Evolutionary conservation across 805 yeast species (phyloP).

Genomic region (Candida suzukii): DNA sequence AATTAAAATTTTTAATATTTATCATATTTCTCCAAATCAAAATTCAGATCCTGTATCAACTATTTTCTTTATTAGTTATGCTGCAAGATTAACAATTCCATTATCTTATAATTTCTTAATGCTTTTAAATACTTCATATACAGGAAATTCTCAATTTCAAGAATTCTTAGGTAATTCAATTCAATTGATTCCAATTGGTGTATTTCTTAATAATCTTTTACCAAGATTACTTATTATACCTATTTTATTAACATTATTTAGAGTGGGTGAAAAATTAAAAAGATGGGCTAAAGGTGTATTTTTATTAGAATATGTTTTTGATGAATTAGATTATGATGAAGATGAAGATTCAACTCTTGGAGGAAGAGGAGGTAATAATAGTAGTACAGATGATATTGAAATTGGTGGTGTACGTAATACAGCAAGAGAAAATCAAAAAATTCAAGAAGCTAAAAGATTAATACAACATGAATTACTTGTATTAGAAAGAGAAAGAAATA

Average conservation of each 20-base stretch:
- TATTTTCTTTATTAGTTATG: slow-evolving; percentile 72
- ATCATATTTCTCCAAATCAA: slow-evolving; percentile 59
- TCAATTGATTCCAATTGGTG: slow-evolving; percentile 68
- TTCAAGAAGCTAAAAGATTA: slow-evolving; percentile 22
- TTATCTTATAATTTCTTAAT: slow-evolving; percentile 73
- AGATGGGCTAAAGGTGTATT: slow-evolving; percentile 20
- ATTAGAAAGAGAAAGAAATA: slow-evolving; percentile 4
- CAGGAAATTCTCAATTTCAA: slow-evolving; percentile 46
- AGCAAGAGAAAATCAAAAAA: slow-evolving; percentile 8
- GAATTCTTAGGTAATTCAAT: slow-evolving; percentile 70
- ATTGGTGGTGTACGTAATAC: slow-evolving; percentile 3
- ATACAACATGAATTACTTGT: slow-evolving; percentile 14
- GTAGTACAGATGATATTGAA: slow-evolving; percentile 8
- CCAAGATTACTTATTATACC: slow-evolving; percentile 75
- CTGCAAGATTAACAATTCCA: slow-evolving; percentile 78
- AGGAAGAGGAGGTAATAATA: slow-evolving; percentile 2
- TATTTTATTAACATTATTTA: slow-evolving; percentile 52
- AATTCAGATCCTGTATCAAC: slow-evolving; percentile 71
- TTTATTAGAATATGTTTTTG: slow-evolving; percentile 23
- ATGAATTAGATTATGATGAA: slow-evolving; percentile 23
- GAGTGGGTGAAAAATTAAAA: slow-evolving; percentile 59
- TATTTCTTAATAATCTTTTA: slow-evolving; percentile 62
- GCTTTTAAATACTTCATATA: slow-evolving; percentile 35
- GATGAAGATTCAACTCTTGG: slow-evolving; percentile 3
- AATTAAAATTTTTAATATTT: slow-evolving; percentile 65